phyloP scores from a whole-genome alignment of 768 basidiomycete species.

The Rhodotorula graminis region DNA sequence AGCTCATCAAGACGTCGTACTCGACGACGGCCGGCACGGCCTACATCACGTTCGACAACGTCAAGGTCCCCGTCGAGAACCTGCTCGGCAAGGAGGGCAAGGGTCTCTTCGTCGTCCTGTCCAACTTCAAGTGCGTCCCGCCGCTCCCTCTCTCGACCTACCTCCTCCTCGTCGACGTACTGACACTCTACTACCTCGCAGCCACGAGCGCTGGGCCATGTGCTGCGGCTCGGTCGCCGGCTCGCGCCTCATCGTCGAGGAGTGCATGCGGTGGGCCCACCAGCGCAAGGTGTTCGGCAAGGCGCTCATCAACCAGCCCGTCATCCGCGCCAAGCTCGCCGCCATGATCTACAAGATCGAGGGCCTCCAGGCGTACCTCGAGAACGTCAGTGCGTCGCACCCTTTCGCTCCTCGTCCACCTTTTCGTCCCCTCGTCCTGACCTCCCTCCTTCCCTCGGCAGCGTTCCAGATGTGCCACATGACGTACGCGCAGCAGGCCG shows the following conservation, averaged over 20 bases:
- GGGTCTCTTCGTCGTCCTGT: conserved; percentile 41
- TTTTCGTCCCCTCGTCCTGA: neutral
- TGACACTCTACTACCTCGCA: neutral
- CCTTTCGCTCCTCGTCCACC: conserved; percentile 44
- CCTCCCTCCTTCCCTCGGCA: neutral
- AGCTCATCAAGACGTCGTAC: conserved; percentile 31
- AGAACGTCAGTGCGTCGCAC: conserved; percentile 59
- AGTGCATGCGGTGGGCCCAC: conserved; percentile 39
- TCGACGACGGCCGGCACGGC: conserved; percentile 41
- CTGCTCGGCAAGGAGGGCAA: conserved; percentile 43
- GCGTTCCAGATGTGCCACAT: conserved; percentile 36
- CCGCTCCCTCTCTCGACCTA: neutral
- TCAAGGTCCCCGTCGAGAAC: conserved; percentile 44
- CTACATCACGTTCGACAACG: conserved; percentile 42
- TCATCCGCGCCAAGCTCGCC: conserved; percentile 40
- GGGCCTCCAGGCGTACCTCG: conserved; percentile 72
- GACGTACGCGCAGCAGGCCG: conserved; percentile 37
- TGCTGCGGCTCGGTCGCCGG: conserved; percentile 33
- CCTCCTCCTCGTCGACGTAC: too few species aligned
- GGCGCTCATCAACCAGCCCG: conserved; percentile 34
- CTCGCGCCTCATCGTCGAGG: conserved; percentile 26
- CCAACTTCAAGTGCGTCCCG: conserved; percentile 41
- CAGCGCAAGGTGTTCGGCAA: conserved; percentile 39
- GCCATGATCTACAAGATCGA: conserved; percentile 63
- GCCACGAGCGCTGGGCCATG: conserved; percentile 40